Conservation (phyloP, 352 stramenopile species). For the Aphanomyces cochlioides region DNA sequence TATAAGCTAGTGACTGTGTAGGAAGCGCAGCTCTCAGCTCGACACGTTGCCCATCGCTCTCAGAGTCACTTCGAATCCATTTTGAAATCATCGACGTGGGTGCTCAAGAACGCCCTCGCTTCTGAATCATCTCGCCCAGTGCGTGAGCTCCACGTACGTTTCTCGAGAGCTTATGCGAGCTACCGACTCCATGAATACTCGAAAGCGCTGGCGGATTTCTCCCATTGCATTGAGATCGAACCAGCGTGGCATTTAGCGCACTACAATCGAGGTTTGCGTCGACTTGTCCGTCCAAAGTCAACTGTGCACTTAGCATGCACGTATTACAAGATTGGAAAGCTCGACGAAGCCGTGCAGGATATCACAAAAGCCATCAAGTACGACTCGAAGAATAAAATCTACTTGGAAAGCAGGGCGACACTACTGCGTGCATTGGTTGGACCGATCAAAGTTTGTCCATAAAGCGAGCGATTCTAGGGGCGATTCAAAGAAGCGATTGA, state of each 20-base stretch:
- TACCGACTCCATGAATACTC: constrained; percentile 49
- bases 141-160: constrained; percentile 40
- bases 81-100: constrained; percentile 37
- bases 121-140: constrained; percentile 30
- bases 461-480: constrained; percentile 41
- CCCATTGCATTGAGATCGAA: constrained; percentile 44
- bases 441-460: constrained; percentile 2
- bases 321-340: constrained; percentile 45
- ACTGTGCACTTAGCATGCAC: constrained; percentile 35
- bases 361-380: constrained; percentile 63
- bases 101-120: constrained; percentile 47
- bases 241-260: constrained; percentile 40
- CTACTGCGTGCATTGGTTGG: constrained; percentile 36
- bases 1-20: constrained; percentile 19
- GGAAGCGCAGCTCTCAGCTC: constrained; percentile 49
- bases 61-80: constrained; percentile 38
- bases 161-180: constrained; percentile 56
- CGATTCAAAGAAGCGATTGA: constrained; percentile 65
- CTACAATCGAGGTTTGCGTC: constrained; percentile 48
- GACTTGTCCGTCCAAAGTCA: neutral
- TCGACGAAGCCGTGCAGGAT: constrained; percentile 48
- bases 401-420: constrained; percentile 57
- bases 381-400: constrained; percentile 58
- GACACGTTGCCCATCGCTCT: constrained; percentile 44
- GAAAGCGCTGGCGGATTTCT: constrained; percentile 53